These are phyloP conservation scores for Lolium rigidum DNA, from an alignment of 176 grass and related monocot genomes.

Conservation along the genomic window DNA sequence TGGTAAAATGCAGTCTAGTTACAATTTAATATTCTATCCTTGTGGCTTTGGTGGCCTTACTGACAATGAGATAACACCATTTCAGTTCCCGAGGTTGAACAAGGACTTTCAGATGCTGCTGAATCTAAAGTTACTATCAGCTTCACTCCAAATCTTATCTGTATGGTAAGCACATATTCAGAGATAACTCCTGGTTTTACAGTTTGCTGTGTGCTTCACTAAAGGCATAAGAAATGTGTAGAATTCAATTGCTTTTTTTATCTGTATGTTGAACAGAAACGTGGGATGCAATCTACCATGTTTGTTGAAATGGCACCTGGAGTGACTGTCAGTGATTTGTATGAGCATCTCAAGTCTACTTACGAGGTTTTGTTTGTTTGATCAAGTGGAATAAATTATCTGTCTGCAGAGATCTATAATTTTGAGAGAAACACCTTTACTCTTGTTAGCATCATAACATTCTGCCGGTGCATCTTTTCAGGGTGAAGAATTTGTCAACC, in stretches of 20 bases:
- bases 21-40: conserved; percentile 18
- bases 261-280: conserved; percentile 65
- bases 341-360: conserved; percentile 75
- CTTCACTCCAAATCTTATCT: conserved; percentile 96
- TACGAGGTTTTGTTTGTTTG: conserved; percentile 70
- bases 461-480: conserved; percentile 37
- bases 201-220: conserved; percentile 17
- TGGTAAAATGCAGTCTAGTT: conserved; percentile 3
- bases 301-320: conserved; percentile 86
- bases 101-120: conserved; percentile 87
- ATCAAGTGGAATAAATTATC: conserved; percentile 22
- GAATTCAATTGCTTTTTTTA: conserved; percentile 5
- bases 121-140: conserved; percentile 91
- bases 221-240: conserved; percentile 1
- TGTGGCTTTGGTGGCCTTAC: conserved; percentile 41
- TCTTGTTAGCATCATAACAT: conserved; percentile 28
- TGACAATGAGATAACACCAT: conserved; percentile 42
- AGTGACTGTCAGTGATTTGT: conserved; percentile 72
- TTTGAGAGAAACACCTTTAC: conserved; percentile 23
- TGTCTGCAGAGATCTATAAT: neutral
- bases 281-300: conserved; percentile 98
- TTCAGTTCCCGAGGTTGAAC: conserved; percentile 95
- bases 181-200: neutral
- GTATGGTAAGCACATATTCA: conserved; percentile 66
- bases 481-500: conserved; percentile 90